Percentiles rank a stretch among this genome's conserved stretches.
These are phyloP conservation scores for Extremus antarcticus DNA, from an alignment of 495 filamentous ascomycete genomes.

Conservation along the genomic window DNA sequence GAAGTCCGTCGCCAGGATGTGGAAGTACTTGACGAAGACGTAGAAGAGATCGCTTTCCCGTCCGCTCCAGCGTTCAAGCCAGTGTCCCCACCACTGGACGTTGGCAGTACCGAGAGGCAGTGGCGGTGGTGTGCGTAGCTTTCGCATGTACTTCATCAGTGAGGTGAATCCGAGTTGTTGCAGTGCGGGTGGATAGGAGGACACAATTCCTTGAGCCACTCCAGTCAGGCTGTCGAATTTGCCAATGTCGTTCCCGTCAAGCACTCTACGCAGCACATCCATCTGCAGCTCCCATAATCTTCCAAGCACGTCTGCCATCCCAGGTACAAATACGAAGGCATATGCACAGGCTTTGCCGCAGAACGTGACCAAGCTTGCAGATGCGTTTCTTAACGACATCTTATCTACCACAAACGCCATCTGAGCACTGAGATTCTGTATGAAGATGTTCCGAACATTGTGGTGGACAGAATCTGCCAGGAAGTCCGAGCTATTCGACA, in stretches of 20 bases:
- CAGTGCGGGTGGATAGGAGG: conserved; percentile 62
- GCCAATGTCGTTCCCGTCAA: conserved; percentile 50
- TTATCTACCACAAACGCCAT: conserved; percentile 85
- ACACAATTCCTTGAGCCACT: conserved; percentile 46
- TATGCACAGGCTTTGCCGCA: conserved; percentile 91
- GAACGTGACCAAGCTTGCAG: conserved; percentile 84
- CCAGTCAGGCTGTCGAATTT: conserved; percentile 31
- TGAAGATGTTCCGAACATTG: conserved; percentile 86
- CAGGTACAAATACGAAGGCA: conserved; percentile 91
- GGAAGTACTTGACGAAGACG: conserved; percentile 85
- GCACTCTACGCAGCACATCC: conserved; percentile 55
- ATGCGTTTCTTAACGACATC: conserved; percentile 79
- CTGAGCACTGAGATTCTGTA: conserved; percentile 74
- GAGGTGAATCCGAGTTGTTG: conserved; percentile 64
- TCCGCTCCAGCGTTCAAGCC: conserved; percentile 79
- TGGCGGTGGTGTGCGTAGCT: conserved; percentile 57
- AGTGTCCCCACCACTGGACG: conserved; percentile 77
- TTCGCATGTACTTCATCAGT: conserved; percentile 46
- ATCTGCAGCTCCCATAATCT: conserved; percentile 67
- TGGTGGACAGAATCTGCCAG: conserved; percentile 83
- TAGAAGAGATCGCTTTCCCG: conserved; percentile 88
- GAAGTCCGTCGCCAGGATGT: conserved; percentile 72
- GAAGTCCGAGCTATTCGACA: conserved; percentile 62
- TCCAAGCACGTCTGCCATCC: conserved; percentile 75
- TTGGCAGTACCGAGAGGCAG: conserved; percentile 57